phyloP scores from a whole-genome alignment of 257 asterid genomes.

The Nicotiana benthamiana region DNA sequence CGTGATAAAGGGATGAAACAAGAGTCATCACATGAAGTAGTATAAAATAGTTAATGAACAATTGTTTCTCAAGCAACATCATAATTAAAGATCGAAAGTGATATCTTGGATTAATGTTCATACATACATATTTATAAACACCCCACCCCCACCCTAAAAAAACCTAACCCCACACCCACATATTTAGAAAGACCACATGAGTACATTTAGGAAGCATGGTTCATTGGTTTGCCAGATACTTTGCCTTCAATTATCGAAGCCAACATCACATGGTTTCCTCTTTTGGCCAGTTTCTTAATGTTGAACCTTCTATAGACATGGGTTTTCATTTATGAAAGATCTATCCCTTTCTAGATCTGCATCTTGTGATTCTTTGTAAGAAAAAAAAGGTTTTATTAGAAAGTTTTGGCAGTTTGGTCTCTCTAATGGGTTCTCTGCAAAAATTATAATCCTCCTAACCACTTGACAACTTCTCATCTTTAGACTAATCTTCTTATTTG shows the following conservation, averaged over 20 bases:
- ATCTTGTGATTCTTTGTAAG: background rate
- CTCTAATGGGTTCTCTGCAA: background rate
- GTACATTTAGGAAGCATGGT: background rate
- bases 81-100: background rate
- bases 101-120: background rate
- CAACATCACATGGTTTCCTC: conserved; percentile 3
- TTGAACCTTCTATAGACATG: background rate
- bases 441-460: background rate
- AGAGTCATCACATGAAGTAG: background rate
- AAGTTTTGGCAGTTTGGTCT: conserved; percentile 10
- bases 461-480: background rate
- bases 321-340: background rate
- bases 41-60: background rate
- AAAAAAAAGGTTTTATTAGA: background rate
- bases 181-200: background rate
- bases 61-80: background rate
- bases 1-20: conserved; percentile 1
- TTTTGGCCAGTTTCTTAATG: conserved; percentile 4
- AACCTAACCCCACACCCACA: background rate
- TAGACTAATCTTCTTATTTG: background rate
- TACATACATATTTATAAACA: background rate
- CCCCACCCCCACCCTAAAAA: background rate
- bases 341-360: background rate
- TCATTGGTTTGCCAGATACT: conserved; percentile 3
- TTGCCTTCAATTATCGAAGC: conserved; percentile 5